A percentile compares a stretch with the other conserved stretches of the same genome.
phyloP scores from a whole-genome alignment of 345 rosid species.

The Salix udensis region DNA sequence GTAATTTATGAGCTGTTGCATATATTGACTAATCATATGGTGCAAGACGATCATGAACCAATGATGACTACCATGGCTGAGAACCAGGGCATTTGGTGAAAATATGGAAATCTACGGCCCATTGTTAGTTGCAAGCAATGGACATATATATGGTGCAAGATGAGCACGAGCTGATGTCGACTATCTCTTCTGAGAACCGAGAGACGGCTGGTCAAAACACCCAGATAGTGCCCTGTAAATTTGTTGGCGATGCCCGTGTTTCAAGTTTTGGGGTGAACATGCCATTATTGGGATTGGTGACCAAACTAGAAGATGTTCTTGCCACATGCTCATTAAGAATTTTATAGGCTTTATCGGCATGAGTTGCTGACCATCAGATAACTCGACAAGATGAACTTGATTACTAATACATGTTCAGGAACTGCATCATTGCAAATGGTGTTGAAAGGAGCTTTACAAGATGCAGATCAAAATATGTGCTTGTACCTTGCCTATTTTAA shows the following conservation, averaged over 20 bases:
- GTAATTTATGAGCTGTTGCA: constrained; percentile 9
- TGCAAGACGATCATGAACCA: background rate
- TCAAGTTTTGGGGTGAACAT: background rate
- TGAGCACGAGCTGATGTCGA: too few species aligned
- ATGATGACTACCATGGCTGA: background rate
- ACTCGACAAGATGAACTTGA: background rate
- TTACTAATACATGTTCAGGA: background rate
- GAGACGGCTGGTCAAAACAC: too few species aligned
- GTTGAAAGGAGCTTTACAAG: background rate
- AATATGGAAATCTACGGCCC: too few species aligned
- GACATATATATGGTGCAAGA: too few species aligned
- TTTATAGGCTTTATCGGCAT: background rate
- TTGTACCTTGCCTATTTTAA: background rate
- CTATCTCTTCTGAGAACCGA: too few species aligned
- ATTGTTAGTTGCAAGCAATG: too few species aligned
- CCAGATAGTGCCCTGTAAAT: too few species aligned
- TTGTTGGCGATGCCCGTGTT: background rate
- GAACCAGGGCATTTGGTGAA: background rate
- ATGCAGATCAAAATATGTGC: background rate
- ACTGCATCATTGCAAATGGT: background rate
- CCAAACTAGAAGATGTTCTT: background rate
- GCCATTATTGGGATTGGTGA: background rate
- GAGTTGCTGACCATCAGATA: background rate
- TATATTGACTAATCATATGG: constrained; percentile 7
- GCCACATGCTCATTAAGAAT: background rate